Conservation (phyloP, 1,139 yeast species). For the Taiozyma sp. region DNA sequence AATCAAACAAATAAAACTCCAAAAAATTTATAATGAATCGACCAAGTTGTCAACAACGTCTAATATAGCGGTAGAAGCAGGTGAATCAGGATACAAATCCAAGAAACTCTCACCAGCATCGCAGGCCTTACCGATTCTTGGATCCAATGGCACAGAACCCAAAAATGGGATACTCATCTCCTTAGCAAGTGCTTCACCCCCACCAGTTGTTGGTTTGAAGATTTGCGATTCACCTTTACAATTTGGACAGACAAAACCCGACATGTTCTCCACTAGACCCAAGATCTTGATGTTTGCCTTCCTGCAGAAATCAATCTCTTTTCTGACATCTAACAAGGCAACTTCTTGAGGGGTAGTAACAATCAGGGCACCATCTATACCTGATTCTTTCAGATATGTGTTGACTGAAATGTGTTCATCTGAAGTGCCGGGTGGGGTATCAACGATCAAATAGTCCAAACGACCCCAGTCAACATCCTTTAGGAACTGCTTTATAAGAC, state of each 20-base stretch:
- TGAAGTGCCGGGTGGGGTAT: conserved; percentile 98
- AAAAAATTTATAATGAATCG: conserved; percentile 19
- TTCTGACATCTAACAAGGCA: conserved; percentile 88
- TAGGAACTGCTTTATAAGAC: conserved; percentile 87
- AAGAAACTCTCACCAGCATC: conserved; percentile 86
- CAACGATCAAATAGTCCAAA: conserved; percentile 84
- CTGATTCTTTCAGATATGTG: conserved; percentile 81
- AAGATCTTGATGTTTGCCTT: conserved; percentile 83
- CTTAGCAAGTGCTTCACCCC: conserved; percentile 79
- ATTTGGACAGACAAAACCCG: conserved; percentile 95
- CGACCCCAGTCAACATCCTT: conserved; percentile 97
- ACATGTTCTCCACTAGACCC: conserved; percentile 96
- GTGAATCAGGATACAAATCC: conserved; percentile 84
- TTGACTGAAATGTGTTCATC: conserved; percentile 95
- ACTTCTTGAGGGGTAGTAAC: conserved; percentile 99
- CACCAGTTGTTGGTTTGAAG: conserved; percentile 95
- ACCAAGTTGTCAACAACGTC: conserved; percentile 64
- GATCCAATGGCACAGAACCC: conserved; percentile 94
- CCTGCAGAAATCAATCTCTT: conserved; percentile 90
- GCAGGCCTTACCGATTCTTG: conserved; percentile 86
- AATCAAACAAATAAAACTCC: not conserved
- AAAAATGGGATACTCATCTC: conserved; percentile 74
- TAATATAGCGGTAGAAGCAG: conserved; percentile 84
- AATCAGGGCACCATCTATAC: conserved; percentile 92
- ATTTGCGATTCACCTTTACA: conserved; percentile 90